Evolutionary conservation across 495 filamentous ascomycete genomes (phyloP).

Genomic region (Xylaria bambusicola): DNA sequence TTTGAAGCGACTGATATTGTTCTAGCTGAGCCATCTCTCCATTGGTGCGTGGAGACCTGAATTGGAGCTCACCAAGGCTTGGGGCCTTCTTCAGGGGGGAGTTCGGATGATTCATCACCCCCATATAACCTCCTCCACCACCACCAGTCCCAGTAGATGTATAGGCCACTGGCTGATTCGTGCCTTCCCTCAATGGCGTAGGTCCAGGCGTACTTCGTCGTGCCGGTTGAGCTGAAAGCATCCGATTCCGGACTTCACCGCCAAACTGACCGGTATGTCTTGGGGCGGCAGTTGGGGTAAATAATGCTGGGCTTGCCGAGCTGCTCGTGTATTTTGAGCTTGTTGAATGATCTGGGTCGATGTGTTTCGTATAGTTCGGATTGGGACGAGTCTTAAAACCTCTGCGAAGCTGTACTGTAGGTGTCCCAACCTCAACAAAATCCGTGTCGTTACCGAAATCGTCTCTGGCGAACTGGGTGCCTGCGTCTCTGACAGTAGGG

Average conservation of each 20-base stretch:
- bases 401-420: slow-evolving; percentile 75
- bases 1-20: slow-evolving; percentile 35
- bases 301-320: slow-evolving; percentile 29
- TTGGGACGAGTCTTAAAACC: slow-evolving; percentile 86
- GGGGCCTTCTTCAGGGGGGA: slow-evolving; percentile 73
- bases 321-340: slow-evolving; percentile 19
- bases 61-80: slow-evolving; percentile 48
- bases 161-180: slow-evolving; percentile 17
- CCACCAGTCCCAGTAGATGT: slow-evolving; percentile 19
- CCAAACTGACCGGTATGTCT: slow-evolving; percentile 22
- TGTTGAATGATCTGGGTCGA: slow-evolving; percentile 68
- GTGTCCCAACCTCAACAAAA: slow-evolving; percentile 71
- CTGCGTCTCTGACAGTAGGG: slow-evolving; percentile 78
- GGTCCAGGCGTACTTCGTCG: slow-evolving; percentile 26
- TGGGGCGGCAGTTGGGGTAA: slow-evolving; percentile 33
- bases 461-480: slow-evolving; percentile 64
- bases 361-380: slow-evolving; percentile 77
- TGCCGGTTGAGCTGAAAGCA: slow-evolving; percentile 23
- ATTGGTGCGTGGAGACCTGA: slow-evolving; percentile 50
- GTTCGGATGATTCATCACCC: slow-evolving; percentile 76
- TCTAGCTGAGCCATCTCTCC: slow-evolving; percentile 57
- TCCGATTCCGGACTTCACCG: slow-evolving; percentile 21
- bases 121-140: slow-evolving; percentile 69
- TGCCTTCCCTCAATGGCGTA: slow-evolving; percentile 25
- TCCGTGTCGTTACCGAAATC: slow-evolving; percentile 50